Percentiles rank a stretch among this genome's conserved stretches.
Conservation (phyloP, 257 asterid genomes). For the Cinchona pubescens region DNA sequence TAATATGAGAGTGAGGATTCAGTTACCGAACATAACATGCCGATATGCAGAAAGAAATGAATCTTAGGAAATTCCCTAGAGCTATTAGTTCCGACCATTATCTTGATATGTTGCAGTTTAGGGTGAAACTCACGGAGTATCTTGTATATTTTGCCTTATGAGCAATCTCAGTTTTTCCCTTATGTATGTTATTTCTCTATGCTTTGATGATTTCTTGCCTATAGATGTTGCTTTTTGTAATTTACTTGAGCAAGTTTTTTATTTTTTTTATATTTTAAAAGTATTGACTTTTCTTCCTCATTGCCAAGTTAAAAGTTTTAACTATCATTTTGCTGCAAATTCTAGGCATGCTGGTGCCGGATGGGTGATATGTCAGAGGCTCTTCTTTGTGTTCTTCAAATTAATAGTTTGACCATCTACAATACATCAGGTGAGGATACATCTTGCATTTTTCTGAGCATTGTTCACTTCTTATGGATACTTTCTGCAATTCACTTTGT, state of each 20-base stretch:
- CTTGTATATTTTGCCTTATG: neutral
- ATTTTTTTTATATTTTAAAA: too few species aligned
- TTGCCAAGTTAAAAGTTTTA: neutral
- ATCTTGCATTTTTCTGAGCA: neutral
- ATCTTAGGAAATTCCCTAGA: neutral
- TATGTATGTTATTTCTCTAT: neutral
- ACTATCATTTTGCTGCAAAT: conserved; percentile 13
- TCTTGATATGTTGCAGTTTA: neutral
- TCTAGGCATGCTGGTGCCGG: conserved; percentile 89
- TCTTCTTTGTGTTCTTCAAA: conserved; percentile 76
- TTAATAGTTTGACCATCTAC: conserved; percentile 64
- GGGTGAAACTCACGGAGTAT: neutral
- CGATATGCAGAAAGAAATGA: neutral
- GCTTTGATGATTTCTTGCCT: neutral
- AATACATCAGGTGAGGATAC: conserved; percentile 56
- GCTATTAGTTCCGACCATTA: neutral
- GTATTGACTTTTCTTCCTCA: neutral
- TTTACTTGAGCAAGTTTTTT: neutral
- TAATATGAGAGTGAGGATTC: neutral
- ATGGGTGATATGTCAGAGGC: conserved; percentile 75
- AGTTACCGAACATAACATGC: neutral
- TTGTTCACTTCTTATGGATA: neutral
- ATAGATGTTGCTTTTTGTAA: neutral
- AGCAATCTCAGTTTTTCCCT: neutral
- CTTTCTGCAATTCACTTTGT: neutral